These are phyloP conservation scores for Sugiyamaella valdiviana DNA, from an alignment of 805 yeast genomes.

Conservation along the genomic window DNA sequence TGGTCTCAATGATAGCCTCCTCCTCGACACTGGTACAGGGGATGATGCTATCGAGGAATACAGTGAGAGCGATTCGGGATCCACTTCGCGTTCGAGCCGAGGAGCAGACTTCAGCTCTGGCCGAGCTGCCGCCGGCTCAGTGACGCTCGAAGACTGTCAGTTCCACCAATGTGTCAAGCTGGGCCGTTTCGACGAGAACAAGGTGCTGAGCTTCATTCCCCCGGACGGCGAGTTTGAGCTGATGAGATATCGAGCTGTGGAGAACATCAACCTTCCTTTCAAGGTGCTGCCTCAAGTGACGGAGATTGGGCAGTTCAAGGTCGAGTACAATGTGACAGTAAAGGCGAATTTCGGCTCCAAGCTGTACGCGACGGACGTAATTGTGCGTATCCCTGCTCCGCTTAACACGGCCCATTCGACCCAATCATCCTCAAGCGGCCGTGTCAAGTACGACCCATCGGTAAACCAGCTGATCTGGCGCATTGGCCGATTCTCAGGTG, in stretches of 20 bases:
- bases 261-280: slow-evolving; percentile 66
- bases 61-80: slow-evolving; percentile 16
- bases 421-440: slow-evolving; percentile 49
- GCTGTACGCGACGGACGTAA: slow-evolving; percentile 56
- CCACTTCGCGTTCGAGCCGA: neutral
- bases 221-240: slow-evolving; percentile 86
- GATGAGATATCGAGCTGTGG: slow-evolving; percentile 61
- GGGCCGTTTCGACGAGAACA: slow-evolving; percentile 56
- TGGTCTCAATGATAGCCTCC: slow-evolving; percentile 58
- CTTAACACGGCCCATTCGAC: slow-evolving; percentile 45
- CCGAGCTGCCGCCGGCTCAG: slow-evolving; percentile 44
- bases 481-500: slow-evolving; percentile 61
- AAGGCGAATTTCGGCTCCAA: slow-evolving; percentile 52
- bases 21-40: slow-evolving; percentile 22
- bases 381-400: slow-evolving; percentile 64
- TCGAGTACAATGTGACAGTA: slow-evolving; percentile 55
- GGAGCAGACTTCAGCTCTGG: slow-evolving; percentile 30
- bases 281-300: slow-evolving; percentile 51
- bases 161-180: slow-evolving; percentile 84
- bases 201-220: slow-evolving; percentile 67
- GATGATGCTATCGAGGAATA: slow-evolving; percentile 8
- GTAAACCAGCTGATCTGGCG: slow-evolving; percentile 65
- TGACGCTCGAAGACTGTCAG: slow-evolving; percentile 65
- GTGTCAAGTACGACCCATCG: slow-evolving; percentile 60
- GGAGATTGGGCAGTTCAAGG: slow-evolving; percentile 37